Conservation (phyloP, 345 rosid genomes). For the Brassica juncea region DNA sequence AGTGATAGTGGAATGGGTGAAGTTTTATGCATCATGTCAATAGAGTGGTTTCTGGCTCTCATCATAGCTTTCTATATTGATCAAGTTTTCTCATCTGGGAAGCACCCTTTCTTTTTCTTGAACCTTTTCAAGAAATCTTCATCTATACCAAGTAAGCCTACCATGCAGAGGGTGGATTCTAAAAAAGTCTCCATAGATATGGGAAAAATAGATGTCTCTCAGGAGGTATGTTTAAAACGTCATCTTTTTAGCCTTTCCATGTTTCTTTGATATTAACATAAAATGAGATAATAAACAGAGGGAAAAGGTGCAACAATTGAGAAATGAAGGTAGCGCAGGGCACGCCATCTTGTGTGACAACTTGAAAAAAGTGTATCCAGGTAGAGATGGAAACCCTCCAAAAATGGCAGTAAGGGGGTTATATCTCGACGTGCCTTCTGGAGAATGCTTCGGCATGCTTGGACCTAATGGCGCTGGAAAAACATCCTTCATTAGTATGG, state of each 20-base stretch:
- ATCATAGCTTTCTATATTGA: constrained; percentile 64
- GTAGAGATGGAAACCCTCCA: constrained; percentile 85
- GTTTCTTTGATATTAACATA: background rate
- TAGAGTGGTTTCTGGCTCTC: constrained; percentile 75
- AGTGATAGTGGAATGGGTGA: constrained; percentile 68
- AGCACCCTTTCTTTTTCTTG: constrained; percentile 55
- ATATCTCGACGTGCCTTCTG: constrained; percentile 79
- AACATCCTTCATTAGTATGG: constrained; percentile 93
- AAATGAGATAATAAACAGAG: constrained; percentile 45
- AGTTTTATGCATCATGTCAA: constrained; percentile 56
- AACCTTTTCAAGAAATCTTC: constrained; percentile 43
- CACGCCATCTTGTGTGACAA: constrained; percentile 71
- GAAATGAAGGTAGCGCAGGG: constrained; percentile 53
- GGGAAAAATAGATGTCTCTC: constrained; percentile 77
- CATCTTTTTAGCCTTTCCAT: background rate
- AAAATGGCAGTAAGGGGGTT: constrained; percentile 83
- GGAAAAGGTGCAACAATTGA: constrained; percentile 71
- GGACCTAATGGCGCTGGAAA: constrained; percentile 99
- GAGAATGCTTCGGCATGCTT: constrained; percentile 96
- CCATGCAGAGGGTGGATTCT: constrained; percentile 44
- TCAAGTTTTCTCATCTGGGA: constrained; percentile 50
- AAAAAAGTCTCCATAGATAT: constrained; percentile 63
- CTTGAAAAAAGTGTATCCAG: constrained; percentile 82
- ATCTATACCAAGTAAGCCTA: constrained; percentile 45
- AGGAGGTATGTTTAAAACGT: constrained; percentile 38